Base-by-base conservation (phyloP, 2,329 filamentous ascomycete species). In the Penicillium sp. region DNA sequence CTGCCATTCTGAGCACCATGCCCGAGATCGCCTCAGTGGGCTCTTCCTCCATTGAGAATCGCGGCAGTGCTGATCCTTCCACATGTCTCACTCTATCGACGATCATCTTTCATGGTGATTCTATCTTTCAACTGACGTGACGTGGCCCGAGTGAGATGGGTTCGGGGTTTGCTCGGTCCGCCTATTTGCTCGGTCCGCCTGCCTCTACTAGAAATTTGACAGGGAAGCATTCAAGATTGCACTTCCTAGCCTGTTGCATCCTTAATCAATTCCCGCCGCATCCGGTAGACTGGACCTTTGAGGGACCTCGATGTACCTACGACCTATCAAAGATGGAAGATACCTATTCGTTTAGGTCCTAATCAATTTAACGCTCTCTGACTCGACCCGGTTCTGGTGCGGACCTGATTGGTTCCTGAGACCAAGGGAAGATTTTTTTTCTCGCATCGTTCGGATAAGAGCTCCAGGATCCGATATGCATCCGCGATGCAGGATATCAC, bases 1-100 rank as follows among this genome's bases (percentile, higher is more conserved):
- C 32, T 40, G 43, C 43, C 43, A 27, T 54, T 51, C 27, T 47
- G 14, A 49, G 49, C 32, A 32, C 14, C 21, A 24, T 16, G 16
- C 16, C 49, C 44, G 50, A 42, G 27, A 44, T 52, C 39, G 22
- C 27, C 53, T 29, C 14, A 21, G 32, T 36, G 32, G 27, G 10
- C 4, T 34, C 14, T 50, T 40, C 13, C 8, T 40, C 40, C 11
- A 36, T 29, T 39, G 34, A 47, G 16, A 43, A 43, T 32, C 34
- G 22, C 42, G 38, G 38, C 55, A 51, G 32, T 49, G 50, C 49
- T 48, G 59, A 51, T 60, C 55, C 22, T 36, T n/a, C 21, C 29
- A 49, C 34, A 47, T 52, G 54, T 59, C 47, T 52, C 50, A 56
- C 36, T 43, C 49, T 43, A 49, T 47, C 22, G 39, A 47, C 29